These are phyloP conservation scores for Hypsizygus marmoreus DNA, from an alignment of 768 basidiomycete genomes.

Conservation along the genomic window DNA sequence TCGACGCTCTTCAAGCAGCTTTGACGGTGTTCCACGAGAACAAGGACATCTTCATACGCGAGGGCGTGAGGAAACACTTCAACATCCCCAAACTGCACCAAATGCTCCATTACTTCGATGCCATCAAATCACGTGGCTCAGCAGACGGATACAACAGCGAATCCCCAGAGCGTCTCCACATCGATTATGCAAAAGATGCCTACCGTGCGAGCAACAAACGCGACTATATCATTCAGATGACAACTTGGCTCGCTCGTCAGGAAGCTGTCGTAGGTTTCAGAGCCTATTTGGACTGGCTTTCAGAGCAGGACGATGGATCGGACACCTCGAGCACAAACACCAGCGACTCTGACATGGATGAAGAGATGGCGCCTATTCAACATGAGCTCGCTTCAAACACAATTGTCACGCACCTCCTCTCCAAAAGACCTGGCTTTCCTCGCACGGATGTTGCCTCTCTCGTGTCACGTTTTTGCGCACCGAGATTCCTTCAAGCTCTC, in stretches of 20 bases:
- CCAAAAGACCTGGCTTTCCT: no score
- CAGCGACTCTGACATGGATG: no score
- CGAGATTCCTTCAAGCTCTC: no score
- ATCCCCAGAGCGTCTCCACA: conserved; percentile 35
- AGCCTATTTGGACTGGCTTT: conserved; percentile 9
- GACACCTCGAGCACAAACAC: no score
- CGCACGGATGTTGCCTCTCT: no score
- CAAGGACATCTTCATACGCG: conserved; percentile 26
- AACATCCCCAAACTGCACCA: conserved; percentile 37
- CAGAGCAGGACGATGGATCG: neutral
- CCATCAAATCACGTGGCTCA: conserved; percentile 25
- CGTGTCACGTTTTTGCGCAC: no score
- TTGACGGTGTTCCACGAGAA: conserved; percentile 24
- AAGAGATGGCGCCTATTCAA: no score
- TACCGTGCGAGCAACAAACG: conserved; percentile 23
- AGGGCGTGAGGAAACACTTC: conserved; percentile 27
- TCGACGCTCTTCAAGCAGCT: conserved; percentile 19
- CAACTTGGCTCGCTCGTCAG: conserved; percentile 29
- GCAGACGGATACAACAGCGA: conserved; percentile 32
- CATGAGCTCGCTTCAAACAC: no score
- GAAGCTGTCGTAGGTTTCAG: conserved; percentile 21
- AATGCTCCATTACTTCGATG: conserved; percentile 27
- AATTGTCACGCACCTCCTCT: no score
- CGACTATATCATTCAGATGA: conserved; percentile 36
- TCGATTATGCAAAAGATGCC: conserved; percentile 37